A percentile compares a stretch with the other conserved stretches of the same genome.
Evolutionary conservation across 305 asterid genomes (phyloP).

Genomic region (Solanum hybrid): DNA sequence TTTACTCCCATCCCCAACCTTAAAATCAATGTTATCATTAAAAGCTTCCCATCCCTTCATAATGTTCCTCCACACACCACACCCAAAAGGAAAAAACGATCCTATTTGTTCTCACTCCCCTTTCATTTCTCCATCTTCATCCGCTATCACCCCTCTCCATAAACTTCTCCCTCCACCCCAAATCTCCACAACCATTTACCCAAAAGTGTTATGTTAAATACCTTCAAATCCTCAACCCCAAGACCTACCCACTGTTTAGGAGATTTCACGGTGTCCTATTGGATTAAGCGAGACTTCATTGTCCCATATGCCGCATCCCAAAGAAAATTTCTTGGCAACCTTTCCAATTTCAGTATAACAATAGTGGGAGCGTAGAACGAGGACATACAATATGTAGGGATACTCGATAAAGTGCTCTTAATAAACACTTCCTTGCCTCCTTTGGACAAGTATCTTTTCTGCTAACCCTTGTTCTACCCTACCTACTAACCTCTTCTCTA

Average conservation of each 20-base stretch:
- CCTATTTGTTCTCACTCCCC: neutral
- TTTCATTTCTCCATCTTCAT: neutral
- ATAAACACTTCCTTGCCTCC: neutral
- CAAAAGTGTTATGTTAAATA: neutral
- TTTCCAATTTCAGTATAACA: neutral
- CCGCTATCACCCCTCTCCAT: neutral
- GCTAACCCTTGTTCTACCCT: too few species aligned
- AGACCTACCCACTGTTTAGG: neutral
- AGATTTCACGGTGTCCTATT: neutral
- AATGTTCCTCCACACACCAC: neutral
- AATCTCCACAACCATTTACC: neutral
- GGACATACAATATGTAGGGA: neutral
- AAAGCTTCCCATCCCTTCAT: neutral
- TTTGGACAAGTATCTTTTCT: too few species aligned
- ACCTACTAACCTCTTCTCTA: too few species aligned
- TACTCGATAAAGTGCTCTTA: neutral
- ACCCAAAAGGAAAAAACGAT: neutral
- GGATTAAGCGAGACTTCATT: neutral
- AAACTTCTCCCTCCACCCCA: neutral
- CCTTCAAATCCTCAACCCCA: neutral
- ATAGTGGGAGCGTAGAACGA: neutral
- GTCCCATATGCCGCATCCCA: neutral
- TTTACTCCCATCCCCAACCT: neutral
- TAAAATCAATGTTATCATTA: neutral
- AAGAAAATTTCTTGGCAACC: neutral